Evolutionary conservation across 768 basidiomycete genomes (phyloP).

Genomic region (Nidula microcarpa): DNA sequence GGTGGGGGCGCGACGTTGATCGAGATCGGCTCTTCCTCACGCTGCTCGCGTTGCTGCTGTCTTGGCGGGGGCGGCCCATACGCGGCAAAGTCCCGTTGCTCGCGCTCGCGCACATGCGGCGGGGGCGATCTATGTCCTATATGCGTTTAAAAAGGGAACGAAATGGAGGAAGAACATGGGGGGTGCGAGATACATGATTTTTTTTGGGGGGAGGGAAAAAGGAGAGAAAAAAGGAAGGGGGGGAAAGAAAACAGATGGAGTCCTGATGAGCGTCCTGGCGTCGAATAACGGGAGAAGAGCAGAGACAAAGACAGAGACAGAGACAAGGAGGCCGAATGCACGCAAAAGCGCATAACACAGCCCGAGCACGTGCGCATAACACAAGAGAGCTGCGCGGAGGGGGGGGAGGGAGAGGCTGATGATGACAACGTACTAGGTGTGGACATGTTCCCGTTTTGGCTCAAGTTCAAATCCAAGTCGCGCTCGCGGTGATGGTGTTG

Average conservation of each 20-base stretch:
- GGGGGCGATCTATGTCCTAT: constrained; percentile 48
- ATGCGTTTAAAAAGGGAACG: constrained; percentile 29
- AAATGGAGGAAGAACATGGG: constrained; percentile 25
- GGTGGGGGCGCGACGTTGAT: too few species aligned
- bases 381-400: constrained; percentile 17
- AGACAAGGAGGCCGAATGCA: constrained; percentile 15
- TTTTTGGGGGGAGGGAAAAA: constrained; percentile 23
- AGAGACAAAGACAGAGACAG: constrained; percentile 18
- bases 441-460: constrained; percentile 25
- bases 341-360: constrained; percentile 14
- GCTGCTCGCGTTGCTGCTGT: too few species aligned
- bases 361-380: constrained; percentile 18
- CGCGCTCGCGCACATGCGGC: constrained; percentile 4
- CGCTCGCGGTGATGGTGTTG: background rate
- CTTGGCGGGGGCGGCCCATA: too few species aligned
- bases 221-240: constrained; percentile 23
- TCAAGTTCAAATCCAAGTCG: background rate
- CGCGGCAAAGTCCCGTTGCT: too few species aligned
- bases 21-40: too few species aligned
- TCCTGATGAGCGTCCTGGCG: constrained; percentile 40
- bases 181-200: constrained; percentile 23
- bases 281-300: constrained; percentile 24
- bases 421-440: constrained; percentile 61
- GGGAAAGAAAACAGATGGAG: constrained; percentile 27
- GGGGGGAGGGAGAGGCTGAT: constrained; percentile 28